Conservation (phyloP, 169 alveolate genomes). For the Blepharisma undulans region DNA sequence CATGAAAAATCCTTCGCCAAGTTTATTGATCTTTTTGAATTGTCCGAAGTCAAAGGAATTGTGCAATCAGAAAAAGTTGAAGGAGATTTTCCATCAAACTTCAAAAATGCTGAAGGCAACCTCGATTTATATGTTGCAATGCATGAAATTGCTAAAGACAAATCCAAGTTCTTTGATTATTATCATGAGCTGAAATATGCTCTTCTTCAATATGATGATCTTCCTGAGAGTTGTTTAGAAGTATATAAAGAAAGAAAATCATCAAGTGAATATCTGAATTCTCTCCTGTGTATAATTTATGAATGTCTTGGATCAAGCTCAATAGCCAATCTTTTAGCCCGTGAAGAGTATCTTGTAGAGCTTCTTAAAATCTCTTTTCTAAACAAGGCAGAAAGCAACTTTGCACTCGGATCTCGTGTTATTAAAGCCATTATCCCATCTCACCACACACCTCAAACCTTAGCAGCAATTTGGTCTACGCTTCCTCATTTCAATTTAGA, state of each 20-base stretch:
- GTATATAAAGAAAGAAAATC: not conserved
- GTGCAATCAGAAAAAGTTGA: not conserved
- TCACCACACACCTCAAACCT: constrained; percentile 35
- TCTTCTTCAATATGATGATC: not conserved
- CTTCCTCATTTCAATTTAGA: not conserved
- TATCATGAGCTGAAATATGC: not conserved
- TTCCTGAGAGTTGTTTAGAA: not conserved
- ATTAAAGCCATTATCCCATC: not conserved
- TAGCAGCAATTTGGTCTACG: not conserved
- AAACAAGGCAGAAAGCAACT: not conserved
- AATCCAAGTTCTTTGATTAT: too few relatives aligned
- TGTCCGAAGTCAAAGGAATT: not conserved
- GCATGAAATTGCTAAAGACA: too few relatives aligned
- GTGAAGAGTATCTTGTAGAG: not conserved
- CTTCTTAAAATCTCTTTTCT: not conserved
- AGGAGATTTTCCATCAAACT: not conserved
- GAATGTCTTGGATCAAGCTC: not conserved
- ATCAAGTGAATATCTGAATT: not conserved
- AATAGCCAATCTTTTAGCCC: not conserved
- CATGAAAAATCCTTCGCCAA: not conserved
- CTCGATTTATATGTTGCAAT: too few relatives aligned
- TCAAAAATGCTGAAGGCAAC: not conserved
- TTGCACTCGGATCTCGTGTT: not conserved
- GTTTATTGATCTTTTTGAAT: not conserved
- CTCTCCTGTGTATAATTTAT: not conserved